A percentile compares a stretch with the other conserved stretches of the same genome.
Evolutionary conservation across 768 basidiomycete genomes (phyloP).

Genomic region (Chalciporus pseudorubinellus): DNA sequence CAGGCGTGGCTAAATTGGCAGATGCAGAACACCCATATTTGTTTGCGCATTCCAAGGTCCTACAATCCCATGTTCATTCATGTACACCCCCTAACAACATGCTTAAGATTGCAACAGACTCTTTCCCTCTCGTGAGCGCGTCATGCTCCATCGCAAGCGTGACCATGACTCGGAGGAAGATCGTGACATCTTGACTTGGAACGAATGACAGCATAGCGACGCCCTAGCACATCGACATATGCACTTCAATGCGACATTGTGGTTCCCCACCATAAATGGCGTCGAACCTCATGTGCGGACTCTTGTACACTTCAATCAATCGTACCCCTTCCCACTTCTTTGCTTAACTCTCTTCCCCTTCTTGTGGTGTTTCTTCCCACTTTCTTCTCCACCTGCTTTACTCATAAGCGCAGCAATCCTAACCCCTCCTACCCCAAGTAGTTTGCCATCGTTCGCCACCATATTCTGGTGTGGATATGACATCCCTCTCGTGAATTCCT

Average conservation of each 20-base stretch:
- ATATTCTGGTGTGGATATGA: slow-evolving; percentile 83
- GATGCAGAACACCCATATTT: slow-evolving; percentile 69
- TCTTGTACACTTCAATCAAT: slow-evolving; percentile 37
- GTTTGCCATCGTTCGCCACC: slow-evolving; percentile 77
- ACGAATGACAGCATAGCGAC: slow-evolving; percentile 39
- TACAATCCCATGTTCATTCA: slow-evolving; percentile 20
- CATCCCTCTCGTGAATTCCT: slow-evolving; percentile 59
- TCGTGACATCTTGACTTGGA: slow-evolving; percentile 68
- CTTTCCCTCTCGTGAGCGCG: slow-evolving; percentile 65
- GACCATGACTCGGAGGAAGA: slow-evolving; percentile 64
- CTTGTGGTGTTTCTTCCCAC: slow-evolving; percentile 84
- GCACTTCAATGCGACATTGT: not conserved
- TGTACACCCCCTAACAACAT: slow-evolving; percentile 1
- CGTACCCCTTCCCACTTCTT: slow-evolving; percentile 91
- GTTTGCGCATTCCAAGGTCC: slow-evolving; percentile 63
- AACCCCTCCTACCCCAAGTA: slow-evolving; percentile 43
- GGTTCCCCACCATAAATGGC: not conserved
- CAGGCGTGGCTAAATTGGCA: slow-evolving; percentile 5
- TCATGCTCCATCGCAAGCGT: slow-evolving; percentile 70
- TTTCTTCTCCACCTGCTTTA: slow-evolving; percentile 31
- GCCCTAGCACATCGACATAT: not conserved
- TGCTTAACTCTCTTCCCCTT: slow-evolving; percentile 80
- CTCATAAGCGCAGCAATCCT: slow-evolving; percentile 43
- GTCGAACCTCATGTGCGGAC: not conserved
- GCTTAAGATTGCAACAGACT: slow-evolving; percentile 62